Conservation (phyloP, 768 basidiomycete species). For the Lentinus brumalis region DNA sequence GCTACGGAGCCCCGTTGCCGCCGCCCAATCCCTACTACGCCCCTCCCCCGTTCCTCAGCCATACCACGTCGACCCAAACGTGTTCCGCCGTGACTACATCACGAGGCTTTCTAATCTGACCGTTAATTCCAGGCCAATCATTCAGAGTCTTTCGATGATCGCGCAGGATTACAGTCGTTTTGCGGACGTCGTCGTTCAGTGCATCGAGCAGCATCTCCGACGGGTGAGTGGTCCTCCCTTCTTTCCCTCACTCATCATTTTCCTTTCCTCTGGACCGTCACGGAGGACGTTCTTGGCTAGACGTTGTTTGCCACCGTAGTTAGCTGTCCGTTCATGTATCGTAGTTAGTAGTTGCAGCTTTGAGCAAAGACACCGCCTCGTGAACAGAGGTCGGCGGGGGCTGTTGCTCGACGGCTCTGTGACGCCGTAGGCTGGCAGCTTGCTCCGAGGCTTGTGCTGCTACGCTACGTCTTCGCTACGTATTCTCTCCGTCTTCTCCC, state of each 20-base stretch:
- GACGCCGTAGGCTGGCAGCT: slow-evolving; percentile 1
- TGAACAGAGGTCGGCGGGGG: slow-evolving; percentile 2
- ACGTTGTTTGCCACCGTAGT: slow-evolving; percentile 2
- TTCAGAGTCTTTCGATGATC: slow-evolving; percentile 88
- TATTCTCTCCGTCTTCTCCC: neutral
- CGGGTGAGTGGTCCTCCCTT: slow-evolving; percentile 66
- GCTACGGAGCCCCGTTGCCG: slow-evolving; percentile 40
- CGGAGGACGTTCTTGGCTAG: neutral
- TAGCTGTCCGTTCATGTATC: slow-evolving; percentile 39
- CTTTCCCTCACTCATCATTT: slow-evolving; percentile 11
- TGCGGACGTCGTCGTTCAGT: slow-evolving; percentile 78
- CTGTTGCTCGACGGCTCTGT: slow-evolving; percentile 1
- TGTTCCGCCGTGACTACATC: slow-evolving; percentile 79
- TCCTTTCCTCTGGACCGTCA: neutral
- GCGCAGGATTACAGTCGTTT: slow-evolving; percentile 85
- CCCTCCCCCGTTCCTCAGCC: slow-evolving; percentile 50
- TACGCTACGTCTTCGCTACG: slow-evolving; percentile 4
- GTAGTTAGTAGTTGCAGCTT: slow-evolving; percentile 37
- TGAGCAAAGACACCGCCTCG: slow-evolving; percentile 42
- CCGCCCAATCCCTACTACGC: slow-evolving; percentile 41
- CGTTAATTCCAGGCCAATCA: slow-evolving; percentile 94
- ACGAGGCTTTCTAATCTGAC: slow-evolving; percentile 77
- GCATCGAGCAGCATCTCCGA: slow-evolving; percentile 82
- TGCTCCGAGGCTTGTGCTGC: neutral
- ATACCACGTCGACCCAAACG: slow-evolving; percentile 61